Conservation (phyloP, 257 asterid genomes). For the Lantana camara region DNA sequence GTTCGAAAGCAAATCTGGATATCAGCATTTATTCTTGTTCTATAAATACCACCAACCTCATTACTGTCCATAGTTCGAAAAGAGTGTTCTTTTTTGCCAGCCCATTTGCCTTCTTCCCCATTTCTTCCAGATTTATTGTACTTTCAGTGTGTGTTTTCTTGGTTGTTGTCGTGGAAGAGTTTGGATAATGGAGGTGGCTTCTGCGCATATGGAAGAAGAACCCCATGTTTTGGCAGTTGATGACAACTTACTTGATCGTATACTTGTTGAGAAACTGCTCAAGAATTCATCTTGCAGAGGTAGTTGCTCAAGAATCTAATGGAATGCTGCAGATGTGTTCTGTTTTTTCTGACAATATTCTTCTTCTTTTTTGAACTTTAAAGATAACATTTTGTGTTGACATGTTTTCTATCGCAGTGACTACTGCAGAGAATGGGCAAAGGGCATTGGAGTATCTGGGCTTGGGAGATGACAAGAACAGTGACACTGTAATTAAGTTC, state of each 20-base stretch:
- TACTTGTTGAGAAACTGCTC: conserved; percentile 59
- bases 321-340: too few relatives aligned
- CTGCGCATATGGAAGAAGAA: conserved; percentile 35
- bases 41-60: conserved; percentile 41
- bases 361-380: neutral
- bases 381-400: neutral
- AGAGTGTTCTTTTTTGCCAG: neutral
- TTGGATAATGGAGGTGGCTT: conserved; percentile 28
- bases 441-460: conserved; percentile 68
- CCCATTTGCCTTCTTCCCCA: conserved; percentile 2
- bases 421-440: conserved; percentile 63
- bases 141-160: conserved; percentile 10
- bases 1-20: neutral
- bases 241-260: conserved; percentile 62
- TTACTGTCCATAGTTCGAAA: neutral
- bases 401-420: conserved; percentile 37
- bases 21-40: neutral
- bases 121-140: neutral
- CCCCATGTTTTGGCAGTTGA: conserved; percentile 73
- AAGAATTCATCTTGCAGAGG: conserved; percentile 70
- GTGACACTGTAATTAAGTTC: conserved; percentile 36
- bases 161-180: too few relatives aligned
- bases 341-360: neutral
- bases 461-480: conserved; percentile 35
- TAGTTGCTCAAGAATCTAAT: too few relatives aligned